These are phyloP conservation scores for Chondrostereum purpureum DNA, from an alignment of 1,284 basidiomycete genomes.

Conservation along the genomic window DNA sequence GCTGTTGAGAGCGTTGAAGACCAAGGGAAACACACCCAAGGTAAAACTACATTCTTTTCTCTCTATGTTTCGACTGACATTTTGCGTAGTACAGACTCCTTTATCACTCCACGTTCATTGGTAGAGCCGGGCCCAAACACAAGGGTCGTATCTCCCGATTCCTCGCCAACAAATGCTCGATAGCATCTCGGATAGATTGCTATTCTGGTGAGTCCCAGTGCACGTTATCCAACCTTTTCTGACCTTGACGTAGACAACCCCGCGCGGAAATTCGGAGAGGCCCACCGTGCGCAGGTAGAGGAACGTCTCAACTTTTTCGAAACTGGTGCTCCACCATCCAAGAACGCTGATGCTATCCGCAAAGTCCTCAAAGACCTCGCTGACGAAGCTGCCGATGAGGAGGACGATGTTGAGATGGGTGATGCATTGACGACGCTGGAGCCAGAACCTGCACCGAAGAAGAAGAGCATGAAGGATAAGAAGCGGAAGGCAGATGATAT, in stretches of 20 bases:
- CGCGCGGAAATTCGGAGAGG: conserved; percentile 92
- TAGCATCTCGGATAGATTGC: conserved; percentile 97
- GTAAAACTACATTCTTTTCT: conserved; percentile 33
- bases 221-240: conserved; percentile 4
- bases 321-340: conserved; percentile 75
- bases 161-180: conserved; percentile 98
- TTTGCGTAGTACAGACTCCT: conserved; percentile 77
- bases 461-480: conserved; percentile 51
- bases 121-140: conserved; percentile 90
- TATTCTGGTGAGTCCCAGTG: conserved; percentile 69
- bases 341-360: conserved; percentile 84
- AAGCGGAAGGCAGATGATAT: conserved; percentile 58
- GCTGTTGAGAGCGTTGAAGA: conserved; percentile 95
- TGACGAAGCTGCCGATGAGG: conserved; percentile 52
- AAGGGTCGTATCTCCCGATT: conserved; percentile 98
- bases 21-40: conserved; percentile 98
- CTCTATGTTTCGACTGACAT: conserved; percentile 7
- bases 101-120: conserved; percentile 94
- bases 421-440: conserved; percentile 46
- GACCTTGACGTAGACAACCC: conserved; percentile 69
- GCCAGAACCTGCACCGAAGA: conserved; percentile 45
- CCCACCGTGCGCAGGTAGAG: conserved; percentile 89
- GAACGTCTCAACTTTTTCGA: conserved; percentile 96
- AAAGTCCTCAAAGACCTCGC: conserved; percentile 82
- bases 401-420: conserved; percentile 66